A percentile compares a stretch with the other conserved stretches of the same genome.
phyloP scores from a whole-genome alignment of 1,139 yeast species.

The Suhomyces taliae region DNA sequence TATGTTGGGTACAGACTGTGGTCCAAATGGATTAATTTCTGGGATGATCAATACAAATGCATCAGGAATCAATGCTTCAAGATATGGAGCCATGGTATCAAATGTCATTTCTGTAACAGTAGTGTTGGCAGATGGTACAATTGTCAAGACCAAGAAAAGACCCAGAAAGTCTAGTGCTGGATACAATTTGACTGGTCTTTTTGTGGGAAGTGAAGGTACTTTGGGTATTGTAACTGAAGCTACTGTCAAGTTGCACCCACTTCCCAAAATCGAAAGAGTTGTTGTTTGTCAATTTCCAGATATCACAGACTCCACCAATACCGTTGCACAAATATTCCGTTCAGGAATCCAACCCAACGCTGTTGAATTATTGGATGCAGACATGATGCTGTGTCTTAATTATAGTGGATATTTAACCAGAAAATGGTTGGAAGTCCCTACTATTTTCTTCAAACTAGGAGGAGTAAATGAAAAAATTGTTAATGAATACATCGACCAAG shows the following conservation, averaged over 20 bases:
- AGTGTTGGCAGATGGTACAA: constrained; percentile 47
- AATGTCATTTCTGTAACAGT: constrained; percentile 45
- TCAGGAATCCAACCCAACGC: constrained; percentile 46
- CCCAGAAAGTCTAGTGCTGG: constrained; percentile 49
- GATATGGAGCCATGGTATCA: constrained; percentile 48
- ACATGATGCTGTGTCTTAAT: constrained; percentile 48
- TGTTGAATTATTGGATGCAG: constrained; percentile 42
- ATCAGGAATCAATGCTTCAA: constrained; percentile 44
- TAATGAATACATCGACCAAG: constrained; percentile 34
- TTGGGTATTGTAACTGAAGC: constrained; percentile 49
- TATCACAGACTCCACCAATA: constrained; percentile 39
- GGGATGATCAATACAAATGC: constrained; percentile 51
- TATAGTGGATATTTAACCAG: constrained; percentile 42
- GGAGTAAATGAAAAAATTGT: constrained; percentile 39
- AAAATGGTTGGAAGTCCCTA: constrained; percentile 57
- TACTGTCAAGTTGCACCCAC: constrained; percentile 41
- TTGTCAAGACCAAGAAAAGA: constrained; percentile 43
- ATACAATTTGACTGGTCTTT: constrained; percentile 43
- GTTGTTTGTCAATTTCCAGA: constrained; percentile 46
- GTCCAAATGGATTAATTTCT: constrained; percentile 43
- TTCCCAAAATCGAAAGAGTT: constrained; percentile 41
- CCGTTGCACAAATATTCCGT: constrained; percentile 42
- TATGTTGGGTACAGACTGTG: constrained; percentile 49
- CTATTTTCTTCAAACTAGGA: constrained; percentile 45
- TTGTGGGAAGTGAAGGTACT: constrained; percentile 50